phyloP scores from a whole-genome alignment of 2,329 filamentous ascomycete genomes.

The Gremmenia infestans region DNA sequence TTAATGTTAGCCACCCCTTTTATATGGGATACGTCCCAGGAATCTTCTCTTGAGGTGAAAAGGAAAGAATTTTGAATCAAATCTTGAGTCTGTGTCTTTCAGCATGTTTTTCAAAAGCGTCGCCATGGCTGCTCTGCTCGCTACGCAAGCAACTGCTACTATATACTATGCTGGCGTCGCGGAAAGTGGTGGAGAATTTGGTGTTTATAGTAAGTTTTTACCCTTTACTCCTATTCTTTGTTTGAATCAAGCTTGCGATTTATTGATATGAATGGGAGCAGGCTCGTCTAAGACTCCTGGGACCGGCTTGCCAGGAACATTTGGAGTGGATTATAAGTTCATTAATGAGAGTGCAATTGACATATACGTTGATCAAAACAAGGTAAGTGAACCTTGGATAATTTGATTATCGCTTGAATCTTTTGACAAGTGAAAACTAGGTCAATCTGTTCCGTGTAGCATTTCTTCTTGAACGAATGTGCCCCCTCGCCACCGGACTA shows the following conservation, averaged over 20 bases:
- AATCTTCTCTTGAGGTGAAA: background rate
- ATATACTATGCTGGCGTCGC: constrained; percentile 46
- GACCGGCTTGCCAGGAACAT: constrained; percentile 43
- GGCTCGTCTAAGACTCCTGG: constrained; percentile 31
- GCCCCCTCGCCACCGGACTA: constrained; percentile 40
- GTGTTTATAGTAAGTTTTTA: constrained; percentile 34
- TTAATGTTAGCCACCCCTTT: background rate
- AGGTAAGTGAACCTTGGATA: constrained; percentile 26
- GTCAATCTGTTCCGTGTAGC: constrained; percentile 44
- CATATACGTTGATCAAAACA: constrained; percentile 41
- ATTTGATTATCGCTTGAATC: background rate
- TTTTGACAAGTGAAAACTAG: constrained; percentile 12
- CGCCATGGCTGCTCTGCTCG: constrained; percentile 13
- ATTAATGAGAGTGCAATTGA: constrained; percentile 42
- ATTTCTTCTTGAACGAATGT: constrained; percentile 48
- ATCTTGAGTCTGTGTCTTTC: background rate
- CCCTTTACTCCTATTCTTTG: background rate
- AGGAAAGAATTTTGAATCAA: background rate
- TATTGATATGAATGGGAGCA: background rate
- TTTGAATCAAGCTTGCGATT: background rate
- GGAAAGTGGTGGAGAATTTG: constrained; percentile 44
- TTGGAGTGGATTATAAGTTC: constrained; percentile 46
- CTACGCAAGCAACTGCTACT: constrained; percentile 31
- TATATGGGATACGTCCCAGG: background rate
- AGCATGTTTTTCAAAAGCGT: constrained; percentile 19